Percentiles rank a stretch among this genome's conserved stretches.
phyloP scores from a whole-genome alignment of 2,329 filamentous ascomycete genomes.

The Penicillium sp. region DNA sequence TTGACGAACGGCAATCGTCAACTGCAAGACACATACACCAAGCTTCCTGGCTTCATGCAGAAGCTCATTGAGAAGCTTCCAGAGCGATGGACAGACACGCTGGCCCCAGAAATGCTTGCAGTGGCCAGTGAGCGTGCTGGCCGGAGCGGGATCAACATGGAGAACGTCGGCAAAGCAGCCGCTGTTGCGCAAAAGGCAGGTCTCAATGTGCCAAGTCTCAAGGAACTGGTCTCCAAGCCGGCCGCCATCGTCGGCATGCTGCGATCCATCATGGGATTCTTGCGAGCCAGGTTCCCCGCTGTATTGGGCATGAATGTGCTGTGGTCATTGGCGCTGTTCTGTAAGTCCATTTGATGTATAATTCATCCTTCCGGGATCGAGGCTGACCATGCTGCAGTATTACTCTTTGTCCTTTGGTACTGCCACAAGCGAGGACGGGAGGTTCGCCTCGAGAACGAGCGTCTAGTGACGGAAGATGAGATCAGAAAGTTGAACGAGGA shows the following conservation, averaged over 20 bases:
- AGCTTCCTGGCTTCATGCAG: constrained; percentile 72
- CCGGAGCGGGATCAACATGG: constrained; percentile 54
- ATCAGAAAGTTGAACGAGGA: constrained; percentile 37
- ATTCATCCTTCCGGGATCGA: neutral
- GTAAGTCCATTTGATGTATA: constrained; percentile 48
- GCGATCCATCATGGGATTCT: constrained; percentile 80
- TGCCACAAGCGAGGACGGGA: constrained; percentile 93
- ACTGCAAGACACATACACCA: constrained; percentile 57
- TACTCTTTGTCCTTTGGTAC: constrained; percentile 95
- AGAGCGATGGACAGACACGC: constrained; percentile 66
- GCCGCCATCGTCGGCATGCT: constrained; percentile 80
- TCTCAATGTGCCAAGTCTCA: constrained; percentile 64
- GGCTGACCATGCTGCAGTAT: constrained; percentile 48
- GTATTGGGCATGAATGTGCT: constrained; percentile 87
- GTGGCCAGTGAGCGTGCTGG: constrained; percentile 63
- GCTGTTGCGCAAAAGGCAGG: constrained; percentile 60
- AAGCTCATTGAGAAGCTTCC: constrained; percentile 82
- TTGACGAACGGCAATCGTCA: constrained; percentile 59
- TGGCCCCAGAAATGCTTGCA: constrained; percentile 78
- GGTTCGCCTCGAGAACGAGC: constrained; percentile 64
- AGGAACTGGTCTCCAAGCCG: constrained; percentile 76
- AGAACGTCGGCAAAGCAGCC: constrained; percentile 46
- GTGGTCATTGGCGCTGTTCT: constrained; percentile 80
- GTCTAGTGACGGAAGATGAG: constrained; percentile 43
- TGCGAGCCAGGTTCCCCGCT: constrained; percentile 83